Evolutionary conservation across 1,284 basidiomycete genomes (phyloP), one percentile per base, ranked within the genome.

Genomic region (Naganishia sp.): DNA sequence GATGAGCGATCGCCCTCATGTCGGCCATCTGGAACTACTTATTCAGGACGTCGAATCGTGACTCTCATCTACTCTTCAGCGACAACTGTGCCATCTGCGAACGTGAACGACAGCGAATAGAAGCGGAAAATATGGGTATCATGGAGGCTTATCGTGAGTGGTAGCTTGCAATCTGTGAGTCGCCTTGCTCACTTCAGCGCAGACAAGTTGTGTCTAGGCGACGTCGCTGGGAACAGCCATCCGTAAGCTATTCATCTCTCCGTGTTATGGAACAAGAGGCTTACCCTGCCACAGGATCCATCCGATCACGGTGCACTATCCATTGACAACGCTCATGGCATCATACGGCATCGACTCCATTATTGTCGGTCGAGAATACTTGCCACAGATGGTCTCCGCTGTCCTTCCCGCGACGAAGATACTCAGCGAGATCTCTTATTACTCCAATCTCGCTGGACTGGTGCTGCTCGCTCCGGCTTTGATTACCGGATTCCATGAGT

Each of bases 281-380:
- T 52, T 10, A 31, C 32, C 18, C n/a, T 39, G 23, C 32, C 21
- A 13, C 28, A 61, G 58, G 9, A 63, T 67, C 28, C 66, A 67
- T 46, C 66, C 66, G 2, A 67, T 67, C 53, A 63, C 66, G 35
- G 66, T 67, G 21, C 66, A 67, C 49, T 67, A 67, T 52, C 66
- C 66, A 17, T 43, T 67, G 39, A 67, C 66, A 21, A 63, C 60
- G 31, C 66, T 67, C 39, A 25, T 67, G 32, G 60, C 66, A 13
- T 45, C 66, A 35, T 67, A 63, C 46, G 53, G 52, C 13, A 62
- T 63, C 46, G 66, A 67, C 60, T 45, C 54, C 1, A 51, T 46
- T 45, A 46, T 63, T 39, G 51, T 51, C 39, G 54, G 46, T 9
- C 66, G 66, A 13, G 45, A 42, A 31, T 63, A 63, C 60, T 58